Evolutionary conservation across 139 green algal genomes (phyloP).

Genomic region (Medakamo hakoo): DNA sequence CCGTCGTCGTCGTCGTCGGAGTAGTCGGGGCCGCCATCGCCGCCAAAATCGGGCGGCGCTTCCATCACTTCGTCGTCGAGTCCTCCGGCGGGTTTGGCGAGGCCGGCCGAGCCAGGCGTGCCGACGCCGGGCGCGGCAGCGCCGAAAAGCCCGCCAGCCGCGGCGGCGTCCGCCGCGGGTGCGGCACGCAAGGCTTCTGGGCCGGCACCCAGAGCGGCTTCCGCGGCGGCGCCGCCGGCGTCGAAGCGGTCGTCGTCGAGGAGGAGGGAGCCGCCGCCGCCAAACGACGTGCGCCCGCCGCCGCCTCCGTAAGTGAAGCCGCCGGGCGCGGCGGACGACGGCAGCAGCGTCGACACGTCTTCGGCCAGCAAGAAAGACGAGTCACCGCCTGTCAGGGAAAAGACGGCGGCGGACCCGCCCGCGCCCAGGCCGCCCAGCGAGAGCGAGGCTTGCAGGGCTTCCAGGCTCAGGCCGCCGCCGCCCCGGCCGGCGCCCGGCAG

Average conservation of each 20-base stretch:
- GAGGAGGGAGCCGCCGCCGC: neutral
- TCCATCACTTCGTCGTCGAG: slow-evolving; percentile 12
- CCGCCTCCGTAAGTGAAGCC: too few relatives aligned
- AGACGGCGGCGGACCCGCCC: neutral
- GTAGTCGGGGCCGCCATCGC: neutral
- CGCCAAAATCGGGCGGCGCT: neutral
- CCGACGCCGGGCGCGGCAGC: too few relatives aligned
- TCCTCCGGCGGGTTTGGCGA: slow-evolving; percentile 13
- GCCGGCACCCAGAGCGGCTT: slow-evolving; percentile 1
- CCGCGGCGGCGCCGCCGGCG: slow-evolving; percentile 11
- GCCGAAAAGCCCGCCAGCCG: slow-evolving; percentile 1
- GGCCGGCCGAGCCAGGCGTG: slow-evolving; percentile 6
- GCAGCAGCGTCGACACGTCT: neutral
- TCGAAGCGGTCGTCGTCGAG: slow-evolving; percentile 9
- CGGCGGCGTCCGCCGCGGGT: neutral
- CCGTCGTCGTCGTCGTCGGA: neutral
- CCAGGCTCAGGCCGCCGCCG: neutral
- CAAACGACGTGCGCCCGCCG: neutral
- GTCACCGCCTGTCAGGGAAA: neutral
- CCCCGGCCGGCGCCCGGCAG: neutral
- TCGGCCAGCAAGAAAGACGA: neutral
- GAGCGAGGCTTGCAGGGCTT: neutral
- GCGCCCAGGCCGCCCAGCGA: too few relatives aligned
- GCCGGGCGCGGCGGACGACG: neutral
- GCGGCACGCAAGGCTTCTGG: neutral